A percentile compares a stretch with the other conserved stretches of the same genome.
Evolutionary conservation across 495 filamentous ascomycete species (phyloP).

Genomic region (Pseudoneurospora amorphoporcata): DNA sequence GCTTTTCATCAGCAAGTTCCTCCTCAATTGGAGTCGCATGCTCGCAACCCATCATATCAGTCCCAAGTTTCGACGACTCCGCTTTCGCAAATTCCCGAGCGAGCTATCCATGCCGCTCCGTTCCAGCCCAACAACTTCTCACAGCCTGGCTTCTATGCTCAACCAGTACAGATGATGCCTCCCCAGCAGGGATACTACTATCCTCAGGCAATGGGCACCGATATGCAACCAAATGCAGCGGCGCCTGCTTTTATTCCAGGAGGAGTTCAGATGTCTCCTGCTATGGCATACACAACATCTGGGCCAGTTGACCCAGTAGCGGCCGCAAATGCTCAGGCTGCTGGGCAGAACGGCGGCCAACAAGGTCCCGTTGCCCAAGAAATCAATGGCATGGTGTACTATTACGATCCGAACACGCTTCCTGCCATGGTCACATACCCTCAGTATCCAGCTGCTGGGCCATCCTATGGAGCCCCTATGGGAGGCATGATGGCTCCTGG

Average conservation of each 20-base stretch:
- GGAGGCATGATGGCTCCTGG: slow-evolving; percentile 72
- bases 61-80: slow-evolving; percentile 77
- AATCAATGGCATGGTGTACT: slow-evolving; percentile 90
- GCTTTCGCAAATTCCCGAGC: slow-evolving; percentile 88
- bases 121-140: slow-evolving; percentile 72
- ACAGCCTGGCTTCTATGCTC: slow-evolving; percentile 54
- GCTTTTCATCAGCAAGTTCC: slow-evolving; percentile 91
- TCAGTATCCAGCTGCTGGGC: slow-evolving; percentile 40
- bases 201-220: slow-evolving; percentile 39
- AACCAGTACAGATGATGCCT: slow-evolving; percentile 39
- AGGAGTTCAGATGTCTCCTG: slow-evolving; percentile 38
- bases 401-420: slow-evolving; percentile 70
- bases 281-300: slow-evolving; percentile 32
- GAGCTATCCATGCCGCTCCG: slow-evolving; percentile 81
- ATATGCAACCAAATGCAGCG: slow-evolving; percentile 42
- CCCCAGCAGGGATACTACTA: slow-evolving; percentile 49
- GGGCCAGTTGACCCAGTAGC: slow-evolving; percentile 31
- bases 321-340: slow-evolving; percentile 3
- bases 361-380: slow-evolving; percentile 79
- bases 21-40: slow-evolving; percentile 54
- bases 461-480: slow-evolving; percentile 47
- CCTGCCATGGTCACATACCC: slow-evolving; percentile 42
- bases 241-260: slow-evolving; percentile 50
- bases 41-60: slow-evolving; percentile 62
- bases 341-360: slow-evolving; percentile 29